Evolutionary conservation across 2,329 filamentous ascomycete genomes (phyloP).

Genomic region (Arthrobotrys entomopaga): DNA sequence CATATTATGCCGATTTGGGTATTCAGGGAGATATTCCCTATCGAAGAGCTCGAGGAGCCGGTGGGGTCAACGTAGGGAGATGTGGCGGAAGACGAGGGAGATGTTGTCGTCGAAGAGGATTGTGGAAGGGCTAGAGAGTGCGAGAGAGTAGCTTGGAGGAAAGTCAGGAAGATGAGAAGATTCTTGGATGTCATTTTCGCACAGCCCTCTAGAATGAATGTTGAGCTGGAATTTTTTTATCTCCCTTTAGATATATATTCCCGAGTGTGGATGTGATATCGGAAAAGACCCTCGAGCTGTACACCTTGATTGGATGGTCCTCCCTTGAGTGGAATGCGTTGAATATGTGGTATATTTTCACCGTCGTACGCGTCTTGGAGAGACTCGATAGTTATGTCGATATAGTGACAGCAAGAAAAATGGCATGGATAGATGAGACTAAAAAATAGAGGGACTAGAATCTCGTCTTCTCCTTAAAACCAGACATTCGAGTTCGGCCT

Average conservation of each 20-base stretch:
- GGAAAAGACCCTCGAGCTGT: no score
- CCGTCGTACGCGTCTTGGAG: no score
- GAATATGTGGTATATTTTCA: no score
- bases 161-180: slow-evolving; percentile 28
- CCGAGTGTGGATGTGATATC: no score
- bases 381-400: no score
- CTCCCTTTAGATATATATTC: no score
- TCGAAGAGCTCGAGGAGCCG: slow-evolving; percentile 26
- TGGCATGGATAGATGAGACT: no score
- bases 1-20: slow-evolving; percentile 41
- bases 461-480: slow-evolving; percentile 47
- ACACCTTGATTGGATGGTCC: no score
- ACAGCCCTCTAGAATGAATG: neutral
- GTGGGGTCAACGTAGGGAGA: slow-evolving; percentile 24
- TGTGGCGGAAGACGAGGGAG: slow-evolving; percentile 20
- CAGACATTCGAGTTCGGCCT: slow-evolving; percentile 8
- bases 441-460: neutral
- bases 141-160: slow-evolving; percentile 43
- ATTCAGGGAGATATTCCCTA: slow-evolving; percentile 23
- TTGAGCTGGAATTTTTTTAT: neutral
- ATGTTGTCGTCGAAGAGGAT: slow-evolving; percentile 21
- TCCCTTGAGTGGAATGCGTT: no score
- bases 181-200: slow-evolving; percentile 28
- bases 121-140: slow-evolving; percentile 44
- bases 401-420: neutral